Evolutionary conservation across 1,139 yeast genomes (phyloP), one percentile per base, ranked within the genome.

Genomic region (Kodamaea derodonti): DNA sequence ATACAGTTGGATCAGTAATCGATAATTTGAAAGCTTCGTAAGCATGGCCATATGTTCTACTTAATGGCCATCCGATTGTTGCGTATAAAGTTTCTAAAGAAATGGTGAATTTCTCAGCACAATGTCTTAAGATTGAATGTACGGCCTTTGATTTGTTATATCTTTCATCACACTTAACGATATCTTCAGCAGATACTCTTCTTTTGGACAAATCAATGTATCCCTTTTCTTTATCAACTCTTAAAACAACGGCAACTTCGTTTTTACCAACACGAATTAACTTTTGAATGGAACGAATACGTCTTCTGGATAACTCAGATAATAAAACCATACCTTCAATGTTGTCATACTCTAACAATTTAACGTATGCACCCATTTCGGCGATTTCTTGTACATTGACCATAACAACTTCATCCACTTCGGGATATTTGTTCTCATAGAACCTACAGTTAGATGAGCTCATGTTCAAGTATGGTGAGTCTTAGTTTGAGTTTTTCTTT

Each of bases 201-300:
- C 97, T 90, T 65, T 92, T 92, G 41, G 97, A 90, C 58, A 92
- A 75, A 68, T 92, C 99, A 60, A 92, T 92, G 66, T 92, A 92
- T 34, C 97, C 99, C 65, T 92, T 92, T 63, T 94, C 98, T 65
- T 88, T 90, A 67, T 92, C 99, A 43, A 92, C 98, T 73, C 99
- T 85, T 60, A 92, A 75, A n/a, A 94, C 98, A 40, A 92, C 97
- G 22, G 94, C 98, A 40, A 92, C 97, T 67, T 92, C 99, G 58
- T 94, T 92, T 62, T 95, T 87, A 48, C 99, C 99, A 43, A 92
- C 97, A 70, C 97, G 85, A 62, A 92, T 90, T 62, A 88, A 79
- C 61, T 92, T 94, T 66, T 92, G 99, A 57, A 92, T 92, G 38
- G 97, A 87, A 65, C 99, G 80, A 56, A 92, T 92, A 72, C 99